Conservation (phyloP, 768 basidiomycete species). For the Lentinula aciculospora region DNA sequence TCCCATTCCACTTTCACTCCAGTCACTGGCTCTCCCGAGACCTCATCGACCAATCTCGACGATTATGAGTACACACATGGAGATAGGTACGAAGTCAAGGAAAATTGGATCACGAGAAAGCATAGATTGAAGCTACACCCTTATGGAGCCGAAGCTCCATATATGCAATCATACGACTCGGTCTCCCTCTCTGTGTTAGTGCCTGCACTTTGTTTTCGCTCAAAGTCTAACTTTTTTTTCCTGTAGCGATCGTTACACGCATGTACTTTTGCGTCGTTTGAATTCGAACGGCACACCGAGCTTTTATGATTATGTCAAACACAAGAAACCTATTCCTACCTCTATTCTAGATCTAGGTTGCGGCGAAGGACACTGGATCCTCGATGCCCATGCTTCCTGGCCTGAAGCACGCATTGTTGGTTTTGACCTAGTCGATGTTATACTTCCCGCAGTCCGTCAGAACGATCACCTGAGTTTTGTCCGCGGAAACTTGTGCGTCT, state of each 20-base stretch:
- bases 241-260: constrained; percentile 56
- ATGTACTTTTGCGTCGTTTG: constrained; percentile 51
- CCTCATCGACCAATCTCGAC: constrained; percentile 12
- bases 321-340: constrained; percentile 36
- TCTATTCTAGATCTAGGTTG: constrained; percentile 73
- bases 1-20: background rate
- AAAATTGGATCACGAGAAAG: constrained; percentile 30
- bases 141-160: constrained; percentile 43
- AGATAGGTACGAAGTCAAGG: constrained; percentile 17
- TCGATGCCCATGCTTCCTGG: constrained; percentile 62
- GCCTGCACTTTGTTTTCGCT: constrained; percentile 5
- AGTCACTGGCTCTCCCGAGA: background rate
- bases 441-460: constrained; percentile 29
- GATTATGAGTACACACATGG: constrained; percentile 15
- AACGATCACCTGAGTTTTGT: constrained; percentile 43
- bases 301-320: constrained; percentile 43
- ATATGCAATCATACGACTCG: constrained; percentile 66
- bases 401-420: constrained; percentile 52
- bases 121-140: constrained; percentile 50
- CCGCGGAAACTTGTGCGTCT: constrained; percentile 64
- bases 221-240: constrained; percentile 3
- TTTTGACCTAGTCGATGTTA: constrained; percentile 55
- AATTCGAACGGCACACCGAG: constrained; percentile 48
- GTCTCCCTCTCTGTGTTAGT: constrained; percentile 51
- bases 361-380: constrained; percentile 65